Evolutionary conservation across 2,329 filamentous ascomycete species (phyloP).

Genomic region (Tolypocladium ophioglossoides): DNA sequence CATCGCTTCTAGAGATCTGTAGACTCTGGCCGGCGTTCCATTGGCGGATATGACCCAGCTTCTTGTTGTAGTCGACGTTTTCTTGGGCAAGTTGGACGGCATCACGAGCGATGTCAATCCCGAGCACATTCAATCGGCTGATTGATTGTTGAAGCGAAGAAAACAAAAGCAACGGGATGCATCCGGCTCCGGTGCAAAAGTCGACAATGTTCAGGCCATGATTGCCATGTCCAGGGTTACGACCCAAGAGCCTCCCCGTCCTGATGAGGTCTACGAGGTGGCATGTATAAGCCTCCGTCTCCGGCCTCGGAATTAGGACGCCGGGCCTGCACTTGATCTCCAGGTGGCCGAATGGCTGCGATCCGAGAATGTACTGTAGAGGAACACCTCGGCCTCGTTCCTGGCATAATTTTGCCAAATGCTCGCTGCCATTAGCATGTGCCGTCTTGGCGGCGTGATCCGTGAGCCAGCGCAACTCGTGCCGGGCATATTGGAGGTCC

Average conservation of each 20-base stretch:
- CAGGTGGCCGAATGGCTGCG: conserved; percentile 76
- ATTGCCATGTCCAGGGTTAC: conserved; percentile 1
- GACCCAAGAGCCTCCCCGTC: conserved; percentile 6
- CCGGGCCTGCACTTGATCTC: conserved; percentile 67
- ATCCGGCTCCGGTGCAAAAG: conserved; percentile 84
- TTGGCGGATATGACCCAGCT: conserved; percentile 11
- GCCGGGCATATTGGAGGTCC: conserved; percentile 49
- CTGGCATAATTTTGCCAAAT: conserved; percentile 31
- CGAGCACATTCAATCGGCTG: conserved; percentile 41
- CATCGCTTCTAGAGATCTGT: conserved; percentile 35
- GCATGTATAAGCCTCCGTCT: conserved; percentile 60
- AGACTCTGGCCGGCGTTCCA: conserved; percentile 18
- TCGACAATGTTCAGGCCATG: conserved; percentile 57
- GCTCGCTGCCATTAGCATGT: conserved; percentile 5
- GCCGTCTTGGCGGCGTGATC: conserved; percentile 38
- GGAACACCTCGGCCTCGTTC: conserved; percentile 55
- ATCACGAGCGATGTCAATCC: conserved; percentile 59
- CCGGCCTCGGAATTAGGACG: conserved; percentile 76
- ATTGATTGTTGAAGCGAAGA: conserved; percentile 40
- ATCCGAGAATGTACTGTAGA: conserved; percentile 80
- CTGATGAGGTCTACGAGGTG: conserved; percentile 40
- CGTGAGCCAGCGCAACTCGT: conserved; percentile 64
- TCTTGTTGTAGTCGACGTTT: conserved; percentile 49
- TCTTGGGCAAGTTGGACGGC: conserved; percentile 55
- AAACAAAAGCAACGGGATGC: conserved; percentile 71